Evolutionary conservation across 352 stramenopile genomes (phyloP), one percentile per base, ranked within the genome.

Genomic region (Globisporangium okanoganense): DNA sequence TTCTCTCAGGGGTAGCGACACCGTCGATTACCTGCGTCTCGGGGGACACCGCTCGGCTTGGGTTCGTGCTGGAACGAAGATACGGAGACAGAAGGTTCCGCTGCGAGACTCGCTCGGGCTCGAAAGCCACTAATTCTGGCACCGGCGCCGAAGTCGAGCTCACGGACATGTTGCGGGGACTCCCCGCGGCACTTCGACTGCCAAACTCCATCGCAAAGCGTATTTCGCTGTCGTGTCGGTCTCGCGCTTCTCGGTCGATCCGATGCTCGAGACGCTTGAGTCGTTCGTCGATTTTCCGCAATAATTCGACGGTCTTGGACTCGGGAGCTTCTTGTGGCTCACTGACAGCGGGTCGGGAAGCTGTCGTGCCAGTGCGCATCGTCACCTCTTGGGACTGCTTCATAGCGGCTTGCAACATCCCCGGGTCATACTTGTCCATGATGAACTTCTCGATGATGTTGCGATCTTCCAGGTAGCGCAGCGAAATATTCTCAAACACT

Each of bases 401-500:
- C 73, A 93, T 80, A 9, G 82, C 79, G 7, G 80, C 79, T 51
- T 88, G 76, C 0, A 93, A 62, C 78, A 93, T 90, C 0, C 66
- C 60, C 1, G 82, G 79, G 40, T 93, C 81, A 66, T 93, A 92
- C 58, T 90, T 90, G 69, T 92, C 77, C 71, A 91, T 90, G 64
- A 93, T 93, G 59, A 92, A 89, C 58, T 89, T 87, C 54, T 93
- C 84, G 25, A 92, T 93, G 53, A 91, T 86, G 33, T 65, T 83
- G 16, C 84, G 79, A 38, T 93, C 84, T 35, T 93, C 84, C 16
- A 90, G 65, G 60, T 91, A 93, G 0, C 83, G 79, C 36, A 80
- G 61, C 14, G 81, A 90, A 24, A 93, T 90, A 43, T 52, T 86
- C 48, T 93, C 82, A 63, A 93, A 93, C 3, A 88, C 72, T 25